Conservation (phyloP, 495 filamentous ascomycete genomes). For the Aspergillus cavernicola region DNA sequence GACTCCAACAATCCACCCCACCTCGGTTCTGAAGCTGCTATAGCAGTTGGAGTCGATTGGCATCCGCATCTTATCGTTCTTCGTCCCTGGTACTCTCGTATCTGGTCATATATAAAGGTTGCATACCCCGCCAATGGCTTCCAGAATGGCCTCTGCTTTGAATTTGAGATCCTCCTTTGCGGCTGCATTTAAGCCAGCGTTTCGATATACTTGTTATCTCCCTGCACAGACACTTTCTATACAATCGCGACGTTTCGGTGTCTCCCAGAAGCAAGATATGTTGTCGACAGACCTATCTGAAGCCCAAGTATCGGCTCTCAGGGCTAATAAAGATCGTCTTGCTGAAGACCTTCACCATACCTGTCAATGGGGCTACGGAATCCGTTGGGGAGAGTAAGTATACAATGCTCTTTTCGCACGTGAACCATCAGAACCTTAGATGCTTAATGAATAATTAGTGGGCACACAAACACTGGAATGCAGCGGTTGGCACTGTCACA, state of each 20-base stretch:
- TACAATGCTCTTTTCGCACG: background rate
- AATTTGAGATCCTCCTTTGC: constrained; percentile 1
- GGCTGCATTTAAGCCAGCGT: constrained; percentile 1
- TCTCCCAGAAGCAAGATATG: constrained; percentile 30
- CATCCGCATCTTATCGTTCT: constrained; percentile 5
- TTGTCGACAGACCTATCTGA: constrained; percentile 40
- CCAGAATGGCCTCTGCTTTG: constrained; percentile 5
- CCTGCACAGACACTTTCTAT: background rate
- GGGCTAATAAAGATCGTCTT: constrained; percentile 56
- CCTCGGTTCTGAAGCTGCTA: background rate
- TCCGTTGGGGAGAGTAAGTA: constrained; percentile 61
- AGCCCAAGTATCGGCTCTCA: constrained; percentile 42
- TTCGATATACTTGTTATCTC: constrained; percentile 1
- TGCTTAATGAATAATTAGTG: constrained; percentile 29
- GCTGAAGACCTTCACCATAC: constrained; percentile 61
- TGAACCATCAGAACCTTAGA: background rate
- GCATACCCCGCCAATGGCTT: background rate
- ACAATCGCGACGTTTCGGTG: constrained; percentile 23
- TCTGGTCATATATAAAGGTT: background rate
- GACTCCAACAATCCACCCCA: constrained; percentile 6
- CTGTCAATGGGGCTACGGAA: constrained; percentile 63
- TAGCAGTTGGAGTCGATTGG: constrained; percentile 3
- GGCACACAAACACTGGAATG: constrained; percentile 61
- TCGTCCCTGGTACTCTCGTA: background rate
- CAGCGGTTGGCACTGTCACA: constrained; percentile 64